These are phyloP conservation scores for Apiospora hydei DNA, from an alignment of 2,329 filamentous ascomycete genomes.

Conservation along the genomic window DNA sequence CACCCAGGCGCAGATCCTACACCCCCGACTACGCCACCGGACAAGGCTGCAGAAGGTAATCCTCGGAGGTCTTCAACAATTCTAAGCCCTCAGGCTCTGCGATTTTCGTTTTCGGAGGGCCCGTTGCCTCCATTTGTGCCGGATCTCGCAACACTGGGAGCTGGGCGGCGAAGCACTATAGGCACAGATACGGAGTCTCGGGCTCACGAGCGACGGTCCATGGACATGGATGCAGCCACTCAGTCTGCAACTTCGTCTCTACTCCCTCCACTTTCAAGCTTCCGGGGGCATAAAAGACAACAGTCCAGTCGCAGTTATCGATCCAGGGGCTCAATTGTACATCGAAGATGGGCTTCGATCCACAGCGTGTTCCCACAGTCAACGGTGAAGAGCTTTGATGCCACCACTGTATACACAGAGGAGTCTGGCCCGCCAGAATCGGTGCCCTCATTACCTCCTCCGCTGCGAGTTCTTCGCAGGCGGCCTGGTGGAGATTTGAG, in stretches of 20 bases:
- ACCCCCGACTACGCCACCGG: slow-evolving; percentile 67
- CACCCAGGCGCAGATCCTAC: slow-evolving; percentile 60
- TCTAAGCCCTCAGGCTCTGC: slow-evolving; percentile 54
- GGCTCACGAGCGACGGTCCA: neutral
- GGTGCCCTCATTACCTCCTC: slow-evolving; percentile 49
- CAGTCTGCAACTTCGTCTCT: slow-evolving; percentile 29
- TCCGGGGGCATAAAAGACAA: slow-evolving; percentile 52
- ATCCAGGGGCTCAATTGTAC: slow-evolving; percentile 59
- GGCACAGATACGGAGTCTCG: slow-evolving; percentile 2
- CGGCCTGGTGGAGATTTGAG: slow-evolving; percentile 79
- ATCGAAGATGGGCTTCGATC: slow-evolving; percentile 65
- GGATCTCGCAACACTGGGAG: slow-evolving; percentile 51
- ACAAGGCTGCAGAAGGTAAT: slow-evolving; percentile 45
- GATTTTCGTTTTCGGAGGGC: slow-evolving; percentile 46
- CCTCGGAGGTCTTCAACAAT: slow-evolving; percentile 64
- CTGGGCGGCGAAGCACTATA: slow-evolving; percentile 31
- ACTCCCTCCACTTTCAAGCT: slow-evolving; percentile 36
- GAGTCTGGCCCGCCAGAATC: slow-evolving; percentile 45
- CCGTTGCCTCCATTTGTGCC: slow-evolving; percentile 57
- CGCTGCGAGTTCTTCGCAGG: slow-evolving; percentile 71
- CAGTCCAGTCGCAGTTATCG: slow-evolving; percentile 57
- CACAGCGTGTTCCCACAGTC: slow-evolving; percentile 62
- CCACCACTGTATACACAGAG: slow-evolving; percentile 59
- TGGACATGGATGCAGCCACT: slow-evolving; percentile 23
- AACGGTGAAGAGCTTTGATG: slow-evolving; percentile 67